Conservation (phyloP, 1,284 basidiomycete genomes). For the Somion occarium region DNA sequence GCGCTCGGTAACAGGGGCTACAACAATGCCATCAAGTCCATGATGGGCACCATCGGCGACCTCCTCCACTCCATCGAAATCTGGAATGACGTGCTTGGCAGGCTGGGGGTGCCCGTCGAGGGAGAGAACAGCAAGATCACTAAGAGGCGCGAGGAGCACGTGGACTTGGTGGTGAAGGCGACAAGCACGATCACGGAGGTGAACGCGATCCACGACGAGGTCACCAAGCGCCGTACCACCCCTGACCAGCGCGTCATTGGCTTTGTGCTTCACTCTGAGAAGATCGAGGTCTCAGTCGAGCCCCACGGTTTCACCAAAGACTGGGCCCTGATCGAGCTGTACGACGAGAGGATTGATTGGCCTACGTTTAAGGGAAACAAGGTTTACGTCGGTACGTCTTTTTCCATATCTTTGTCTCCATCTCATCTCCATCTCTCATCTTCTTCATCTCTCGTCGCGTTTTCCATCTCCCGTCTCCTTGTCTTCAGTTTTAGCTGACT, state of each 20-base stretch:
- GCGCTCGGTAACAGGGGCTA: conserved; percentile 29
- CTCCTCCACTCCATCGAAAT: conserved; percentile 18
- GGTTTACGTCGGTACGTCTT: conserved; percentile 28
- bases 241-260: conserved; percentile 28
- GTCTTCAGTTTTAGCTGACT: conserved; percentile 16
- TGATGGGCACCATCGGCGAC: conserved; percentile 28
- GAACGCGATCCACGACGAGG: conserved; percentile 23
- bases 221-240: conserved; percentile 21
- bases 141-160: conserved; percentile 23
- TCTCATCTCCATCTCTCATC: conserved; percentile 14
- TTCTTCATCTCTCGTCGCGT: no score
- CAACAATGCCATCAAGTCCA: conserved; percentile 23
- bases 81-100: conserved; percentile 20
- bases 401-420: conserved; percentile 15
- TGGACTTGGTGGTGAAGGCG: conserved; percentile 21
- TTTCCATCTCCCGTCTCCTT: conserved; percentile 15
- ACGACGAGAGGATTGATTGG: conserved; percentile 26
- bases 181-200: conserved; percentile 18
- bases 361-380: conserved; percentile 30
- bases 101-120: conserved; percentile 22
- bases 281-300: conserved; percentile 22
- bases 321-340: conserved; percentile 30
- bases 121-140: conserved; percentile 20
- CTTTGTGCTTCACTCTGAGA: conserved; percentile 27
- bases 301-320: conserved; percentile 25